These are phyloP conservation scores for Spinellus fusiger DNA, from an alignment of 192 early-diverging fungal genomes.

Conservation along the genomic window DNA sequence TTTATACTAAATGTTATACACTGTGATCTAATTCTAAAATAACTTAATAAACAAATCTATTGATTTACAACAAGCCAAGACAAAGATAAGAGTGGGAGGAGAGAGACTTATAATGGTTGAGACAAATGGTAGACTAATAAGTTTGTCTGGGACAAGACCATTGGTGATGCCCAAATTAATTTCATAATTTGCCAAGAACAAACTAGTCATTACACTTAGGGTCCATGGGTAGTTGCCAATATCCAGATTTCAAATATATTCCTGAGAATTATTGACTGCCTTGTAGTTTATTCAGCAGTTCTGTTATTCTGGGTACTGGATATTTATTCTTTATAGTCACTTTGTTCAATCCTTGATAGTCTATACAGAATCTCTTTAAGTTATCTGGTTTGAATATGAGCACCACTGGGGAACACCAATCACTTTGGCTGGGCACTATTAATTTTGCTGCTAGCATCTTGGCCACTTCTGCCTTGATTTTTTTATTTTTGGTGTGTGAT, in stretches of 20 bases:
- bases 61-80: no score
- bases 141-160: no score
- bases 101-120: no score
- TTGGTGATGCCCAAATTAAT: no score
- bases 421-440: slow-evolving; percentile 25
- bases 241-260: slow-evolving; percentile 35
- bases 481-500: slow-evolving; percentile 5
- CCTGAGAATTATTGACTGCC: slow-evolving; percentile 32
- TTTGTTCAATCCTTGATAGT: slow-evolving; percentile 47
- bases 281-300: slow-evolving; percentile 28
- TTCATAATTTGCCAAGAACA: no score
- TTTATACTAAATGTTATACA: no score
- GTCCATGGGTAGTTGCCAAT: slow-evolving; percentile 34
- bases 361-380: slow-evolving; percentile 37
- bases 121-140: no score
- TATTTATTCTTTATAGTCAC: slow-evolving; percentile 43
- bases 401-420: slow-evolving; percentile 31
- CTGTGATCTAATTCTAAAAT: no score
- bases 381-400: slow-evolving; percentile 48
- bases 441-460: slow-evolving; percentile 12
- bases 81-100: no score
- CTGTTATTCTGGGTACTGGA: slow-evolving; percentile 41
- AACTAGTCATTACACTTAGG: no score
- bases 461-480: slow-evolving; percentile 8
- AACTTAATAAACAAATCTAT: no score